Evolutionary conservation across 352 stramenopile species (phyloP).

Genomic region (Thraustochytrium sp.): DNA sequence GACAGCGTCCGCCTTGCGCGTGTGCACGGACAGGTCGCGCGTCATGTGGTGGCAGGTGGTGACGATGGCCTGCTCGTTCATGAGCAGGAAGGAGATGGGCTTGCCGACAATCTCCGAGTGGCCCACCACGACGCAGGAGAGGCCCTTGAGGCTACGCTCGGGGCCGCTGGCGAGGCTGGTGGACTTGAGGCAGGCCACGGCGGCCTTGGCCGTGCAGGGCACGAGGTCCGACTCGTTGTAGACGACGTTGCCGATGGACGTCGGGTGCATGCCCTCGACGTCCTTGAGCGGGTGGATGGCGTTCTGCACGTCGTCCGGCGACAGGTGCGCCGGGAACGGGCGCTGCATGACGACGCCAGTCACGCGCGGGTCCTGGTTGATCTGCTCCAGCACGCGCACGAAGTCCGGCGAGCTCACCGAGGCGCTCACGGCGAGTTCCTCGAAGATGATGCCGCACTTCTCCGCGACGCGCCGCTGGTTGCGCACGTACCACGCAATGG

Average conservation of each 20-base stretch:
- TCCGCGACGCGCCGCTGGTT: conserved; percentile 37
- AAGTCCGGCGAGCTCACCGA: background rate
- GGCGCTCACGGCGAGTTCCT: background rate
- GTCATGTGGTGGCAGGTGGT: conserved; percentile 44
- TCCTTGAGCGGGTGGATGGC: conserved; percentile 40
- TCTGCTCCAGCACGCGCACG: background rate
- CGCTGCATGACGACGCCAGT: conserved; percentile 36
- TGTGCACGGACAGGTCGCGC: conserved; percentile 27
- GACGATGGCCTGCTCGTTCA: conserved; percentile 17
- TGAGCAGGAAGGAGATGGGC: conserved; percentile 38
- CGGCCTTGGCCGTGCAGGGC: conserved; percentile 36
- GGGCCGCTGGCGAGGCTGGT: conserved; percentile 19
- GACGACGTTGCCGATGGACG: conserved; percentile 25
- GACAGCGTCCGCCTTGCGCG: conserved; percentile 34
- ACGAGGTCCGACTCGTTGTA: conserved; percentile 37
- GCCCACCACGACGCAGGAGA: conserved; percentile 32
- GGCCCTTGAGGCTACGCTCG: conserved; percentile 1
- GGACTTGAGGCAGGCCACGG: conserved; percentile 36
- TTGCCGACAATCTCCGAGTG: conserved; percentile 40
- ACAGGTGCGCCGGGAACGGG: conserved; percentile 24
- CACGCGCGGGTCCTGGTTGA: conserved; percentile 23
- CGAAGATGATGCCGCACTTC: conserved; percentile 39
- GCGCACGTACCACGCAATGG: conserved; percentile 26
- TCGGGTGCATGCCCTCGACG: conserved; percentile 39
- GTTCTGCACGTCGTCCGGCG: conserved; percentile 26